Base-by-base conservation (phyloP, 2,329 filamentous ascomycete genomes). In the Talaromyces sp. region DNA sequence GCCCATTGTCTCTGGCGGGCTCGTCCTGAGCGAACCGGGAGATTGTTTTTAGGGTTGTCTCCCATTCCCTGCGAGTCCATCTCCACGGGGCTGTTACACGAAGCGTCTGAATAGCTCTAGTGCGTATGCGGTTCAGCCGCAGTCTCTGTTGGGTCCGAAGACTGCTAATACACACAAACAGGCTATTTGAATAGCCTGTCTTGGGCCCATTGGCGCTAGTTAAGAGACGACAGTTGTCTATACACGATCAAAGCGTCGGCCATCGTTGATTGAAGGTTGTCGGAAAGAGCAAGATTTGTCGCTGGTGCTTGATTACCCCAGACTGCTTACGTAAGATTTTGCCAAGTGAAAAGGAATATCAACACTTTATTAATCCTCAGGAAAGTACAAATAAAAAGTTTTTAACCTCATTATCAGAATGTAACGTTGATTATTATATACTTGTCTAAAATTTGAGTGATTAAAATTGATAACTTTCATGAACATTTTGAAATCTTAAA, bases 1-100 rank as follows among this genome's bases (percentile, higher is more conserved):
- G 60, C 56, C 60, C 60, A 62, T 52, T 57, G 60, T 17, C 57
- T 57, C 28, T 30, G 47, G 2, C 51, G 57, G 13, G 22, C 13
- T 53, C 25, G 17, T 53, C 49, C 49, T 8, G 22, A 30, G 3
- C 49, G 44, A 47, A 47, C 22, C 3, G 19, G 22, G 11, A 22
- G 25, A 17, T 17, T 22, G 1, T 13, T 47, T 13, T 22, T 22
- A 47, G 19, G 5, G 19, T 5, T 19, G 22, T 25, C 8, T 3
- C 22, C n/a, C 3, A 11, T 9, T 47, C 44, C 9, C 22, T 47
- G n/a, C 19, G 44, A 4, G 19, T 15, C 15, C 44, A 47, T 47
- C 9, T 47, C 15, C 11, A 47, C 9, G 4, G 19, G 9, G 39
- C 17, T 6, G 39, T n/a, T 19, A 11, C 17, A n/a, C 10, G 17